These are phyloP conservation scores for Phoma sp. DNA, from an alignment of 2,329 filamentous ascomycete genomes.

Conservation along the genomic window DNA sequence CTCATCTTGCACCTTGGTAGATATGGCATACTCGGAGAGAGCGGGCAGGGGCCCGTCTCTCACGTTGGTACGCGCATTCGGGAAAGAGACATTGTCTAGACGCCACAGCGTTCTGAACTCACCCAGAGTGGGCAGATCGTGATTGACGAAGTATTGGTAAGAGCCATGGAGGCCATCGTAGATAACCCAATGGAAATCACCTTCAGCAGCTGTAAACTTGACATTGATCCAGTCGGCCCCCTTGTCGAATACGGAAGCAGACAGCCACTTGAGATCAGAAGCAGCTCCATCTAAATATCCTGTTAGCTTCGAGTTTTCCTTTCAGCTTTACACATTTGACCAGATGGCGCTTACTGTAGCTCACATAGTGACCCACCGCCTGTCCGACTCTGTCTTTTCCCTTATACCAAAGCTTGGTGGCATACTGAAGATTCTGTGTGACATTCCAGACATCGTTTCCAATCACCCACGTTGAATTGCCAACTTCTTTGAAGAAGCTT, in stretches of 20 bases:
- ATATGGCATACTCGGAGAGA: constrained; percentile 50
- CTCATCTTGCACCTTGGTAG: constrained; percentile 61
- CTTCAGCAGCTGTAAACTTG: constrained; percentile 54
- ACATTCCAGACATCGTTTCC: constrained; percentile 53
- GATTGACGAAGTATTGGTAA: constrained; percentile 63
- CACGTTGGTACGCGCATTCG: constrained; percentile 53
- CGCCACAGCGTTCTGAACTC: constrained; percentile 60
- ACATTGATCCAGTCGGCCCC: constrained; percentile 56
- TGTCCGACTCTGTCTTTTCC: constrained; percentile 51
- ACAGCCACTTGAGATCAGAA: constrained; percentile 56
- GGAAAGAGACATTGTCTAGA: constrained; percentile 57
- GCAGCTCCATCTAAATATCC: constrained; percentile 53
- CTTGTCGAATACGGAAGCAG: constrained; percentile 51
- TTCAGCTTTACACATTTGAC: background rate
- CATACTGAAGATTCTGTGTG: constrained; percentile 48
- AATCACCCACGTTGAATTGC: constrained; percentile 46
- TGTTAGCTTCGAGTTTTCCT: background rate
- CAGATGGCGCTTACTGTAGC: constrained; percentile 47
- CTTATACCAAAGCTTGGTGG: constrained; percentile 51
- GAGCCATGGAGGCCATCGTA: constrained; percentile 57
- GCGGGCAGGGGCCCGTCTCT: constrained; percentile 55
- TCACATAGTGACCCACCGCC: constrained; percentile 53
- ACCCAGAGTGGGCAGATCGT: constrained; percentile 54
- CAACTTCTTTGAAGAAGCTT: constrained; percentile 43
- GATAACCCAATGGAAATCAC: constrained; percentile 61